Conservation (phyloP, 306 rosid species). For the Lablab purpureus region DNA sequence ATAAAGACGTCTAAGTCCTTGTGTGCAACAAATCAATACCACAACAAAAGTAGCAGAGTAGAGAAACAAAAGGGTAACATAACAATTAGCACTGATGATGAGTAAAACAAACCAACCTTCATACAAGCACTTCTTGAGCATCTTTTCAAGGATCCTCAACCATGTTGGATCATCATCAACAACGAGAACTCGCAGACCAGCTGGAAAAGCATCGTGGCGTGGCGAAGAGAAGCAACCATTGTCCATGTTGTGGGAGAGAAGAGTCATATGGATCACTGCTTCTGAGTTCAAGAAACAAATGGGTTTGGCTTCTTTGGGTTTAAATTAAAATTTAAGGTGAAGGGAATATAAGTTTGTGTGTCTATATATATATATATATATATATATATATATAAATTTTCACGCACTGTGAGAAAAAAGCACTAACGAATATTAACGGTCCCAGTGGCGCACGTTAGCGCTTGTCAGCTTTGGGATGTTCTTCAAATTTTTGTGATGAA, state of each 20-base stretch:
- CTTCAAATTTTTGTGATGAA: conserved; percentile 36
- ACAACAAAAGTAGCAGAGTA: conserved; percentile 1
- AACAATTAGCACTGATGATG: not conserved
- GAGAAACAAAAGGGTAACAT: not conserved
- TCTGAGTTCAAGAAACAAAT: conserved; percentile 27
- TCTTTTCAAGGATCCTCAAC: conserved; percentile 86
- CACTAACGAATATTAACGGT: conserved; percentile 63
- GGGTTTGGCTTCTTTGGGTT: conserved; percentile 48
- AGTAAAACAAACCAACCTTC: conserved; percentile 57
- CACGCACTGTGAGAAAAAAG: conserved; percentile 22
- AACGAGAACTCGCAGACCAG: conserved; percentile 87
- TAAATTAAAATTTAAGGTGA: conserved; percentile 40
- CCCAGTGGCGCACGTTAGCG: conserved; percentile 54
- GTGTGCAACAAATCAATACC: conserved; percentile 1
- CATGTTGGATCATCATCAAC: conserved; percentile 92
- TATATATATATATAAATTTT: not conserved
- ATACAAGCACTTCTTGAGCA: conserved; percentile 85
- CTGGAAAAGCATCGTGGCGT: conserved; percentile 75
- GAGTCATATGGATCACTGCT: conserved; percentile 23
- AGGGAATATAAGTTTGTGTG: conserved; percentile 16
- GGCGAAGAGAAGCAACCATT: conserved; percentile 74
- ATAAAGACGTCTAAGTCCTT: not conserved
- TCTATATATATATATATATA: not conserved
- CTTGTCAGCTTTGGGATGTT: conserved; percentile 20
- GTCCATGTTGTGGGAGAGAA: conserved; percentile 60